A percentile compares a stretch with the other conserved stretches of the same genome.
Evolutionary conservation across 1,139 yeast genomes (phyloP).

Genomic region (Lodderomyces pseudojiufengensis): DNA sequence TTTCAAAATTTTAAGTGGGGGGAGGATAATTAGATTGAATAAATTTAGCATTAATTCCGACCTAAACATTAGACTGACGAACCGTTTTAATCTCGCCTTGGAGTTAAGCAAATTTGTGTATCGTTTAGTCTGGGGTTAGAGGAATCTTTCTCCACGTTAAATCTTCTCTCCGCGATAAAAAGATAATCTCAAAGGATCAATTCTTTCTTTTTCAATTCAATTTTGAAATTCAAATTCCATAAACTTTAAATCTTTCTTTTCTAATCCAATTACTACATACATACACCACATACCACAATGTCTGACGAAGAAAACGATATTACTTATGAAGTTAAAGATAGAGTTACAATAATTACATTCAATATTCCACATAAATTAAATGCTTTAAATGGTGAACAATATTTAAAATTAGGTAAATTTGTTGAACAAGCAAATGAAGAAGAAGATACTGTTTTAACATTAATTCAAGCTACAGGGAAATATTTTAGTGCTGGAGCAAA

Average conservation of each 20-base stretch:
- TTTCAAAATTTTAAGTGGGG: no score
- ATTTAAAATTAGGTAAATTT: slow-evolving; percentile 56
- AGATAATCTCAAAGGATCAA: no score
- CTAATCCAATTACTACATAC: no score
- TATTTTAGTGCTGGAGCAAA: slow-evolving; percentile 89
- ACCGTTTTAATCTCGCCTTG: no score
- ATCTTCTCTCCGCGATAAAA: no score
- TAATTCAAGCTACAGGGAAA: slow-evolving; percentile 69
- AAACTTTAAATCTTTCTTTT: not conserved
- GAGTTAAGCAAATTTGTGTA: no score
- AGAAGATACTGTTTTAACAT: slow-evolving; percentile 60
- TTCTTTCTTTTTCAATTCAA: no score
- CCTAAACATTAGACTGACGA: no score
- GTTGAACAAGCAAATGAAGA: slow-evolving; percentile 67
- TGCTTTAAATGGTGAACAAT: slow-evolving; percentile 67
- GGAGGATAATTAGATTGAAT: not conserved
- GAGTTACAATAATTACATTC: slow-evolving; percentile 62
- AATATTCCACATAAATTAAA: slow-evolving; percentile 62
- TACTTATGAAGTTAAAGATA: slow-evolving; percentile 50
- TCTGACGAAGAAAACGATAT: slow-evolving; percentile 29
- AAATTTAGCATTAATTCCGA: not conserved
- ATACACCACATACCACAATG: no score
- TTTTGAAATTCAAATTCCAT: no score
- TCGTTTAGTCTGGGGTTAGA: no score
- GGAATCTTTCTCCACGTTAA: no score